A percentile compares a stretch with the other conserved stretches of the same genome.
phyloP scores from a whole-genome alignment of 1,284 basidiomycete species.

The Ganoderma multipileum region DNA sequence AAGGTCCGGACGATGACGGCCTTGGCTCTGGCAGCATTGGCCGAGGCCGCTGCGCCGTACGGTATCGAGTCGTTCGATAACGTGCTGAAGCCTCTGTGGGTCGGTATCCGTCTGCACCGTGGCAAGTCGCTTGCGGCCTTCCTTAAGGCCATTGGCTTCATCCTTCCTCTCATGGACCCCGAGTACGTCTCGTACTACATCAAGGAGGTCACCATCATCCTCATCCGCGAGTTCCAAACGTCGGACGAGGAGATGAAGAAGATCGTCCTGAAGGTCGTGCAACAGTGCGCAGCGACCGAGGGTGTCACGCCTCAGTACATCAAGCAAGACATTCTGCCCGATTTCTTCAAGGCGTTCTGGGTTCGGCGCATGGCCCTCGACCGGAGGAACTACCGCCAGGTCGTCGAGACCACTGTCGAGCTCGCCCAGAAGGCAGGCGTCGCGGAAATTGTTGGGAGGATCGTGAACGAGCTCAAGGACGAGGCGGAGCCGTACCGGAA shows the following conservation, averaged over 20 bases:
- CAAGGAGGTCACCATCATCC: constrained; percentile 95
- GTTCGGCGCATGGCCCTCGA: constrained; percentile 98
- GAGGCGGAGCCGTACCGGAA: constrained; percentile 97
- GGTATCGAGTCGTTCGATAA: constrained; percentile 99
- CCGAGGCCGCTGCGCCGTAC: constrained; percentile 97
- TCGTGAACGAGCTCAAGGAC: constrained; percentile 97
- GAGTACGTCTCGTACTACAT: constrained; percentile 99
- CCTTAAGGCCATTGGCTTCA: constrained; percentile 99
- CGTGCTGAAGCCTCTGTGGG: constrained; percentile 97
- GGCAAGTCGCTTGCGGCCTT: constrained; percentile 98
- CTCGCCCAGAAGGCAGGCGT: constrained; percentile 97
- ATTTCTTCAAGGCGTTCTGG: constrained; percentile 99
- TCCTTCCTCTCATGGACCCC: constrained; percentile 99
- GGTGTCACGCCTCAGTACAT: constrained; percentile 95
- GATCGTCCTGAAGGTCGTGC: constrained; percentile 98
- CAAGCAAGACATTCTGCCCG: constrained; percentile 97
- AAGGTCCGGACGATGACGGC: constrained; percentile 99
- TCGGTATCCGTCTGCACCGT: constrained; percentile 96
- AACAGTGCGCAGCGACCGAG: constrained; percentile 98
- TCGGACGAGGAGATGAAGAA: constrained; percentile 99
- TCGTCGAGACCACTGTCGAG: constrained; percentile 98
- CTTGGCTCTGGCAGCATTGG: constrained; percentile 93
- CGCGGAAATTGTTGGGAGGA: constrained; percentile 92
- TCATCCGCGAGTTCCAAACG: constrained; percentile 99
- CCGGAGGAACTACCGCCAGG: constrained; percentile 94